Evolutionary conservation across 805 yeast genomes (phyloP), one percentile per base, ranked within the genome.

Genomic region (Spathaspora passalidarum): DNA sequence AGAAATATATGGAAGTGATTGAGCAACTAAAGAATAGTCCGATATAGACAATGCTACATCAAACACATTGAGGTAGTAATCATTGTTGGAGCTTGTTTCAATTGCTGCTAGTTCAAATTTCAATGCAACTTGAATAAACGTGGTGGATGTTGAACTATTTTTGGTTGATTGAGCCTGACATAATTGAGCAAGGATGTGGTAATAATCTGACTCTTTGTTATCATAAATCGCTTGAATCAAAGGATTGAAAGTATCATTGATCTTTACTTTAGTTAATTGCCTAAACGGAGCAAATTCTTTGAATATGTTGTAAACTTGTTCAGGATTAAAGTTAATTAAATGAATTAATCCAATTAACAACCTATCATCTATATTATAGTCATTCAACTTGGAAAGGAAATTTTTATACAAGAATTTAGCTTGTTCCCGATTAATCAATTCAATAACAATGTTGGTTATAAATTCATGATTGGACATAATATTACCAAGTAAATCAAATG

Each of bases 351-450:
- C 77, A 22, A 60, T 57, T 38, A 72, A 60, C 35, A 66, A 63
- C 21, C 55, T 47, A 10, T 38, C 46, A 43, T 63, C 64, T 35
- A 63, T 46, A 13, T 49, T 65, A 1, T 60, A 49, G 29, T 68
- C 61, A 48, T 74, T 73, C 43, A 81, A 63, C 42, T 66, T 64
- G 3, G 65, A 56, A 9, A 74, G 62, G 40, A 84, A 62, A 14
- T 65, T 53, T 0, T 63, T 49, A 25, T 73, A 71, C 49, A 80
- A 78, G 5, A 79, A 63, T 5, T 56, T 50, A 56, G 60, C 60
- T 22, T 79, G 68, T 49, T 59, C 63, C 32, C 53, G 55, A 34
- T 57, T 65, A 35, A 63, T 57, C 29, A 62, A 56, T 21, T 56
- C 62, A 20, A 66, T 57, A 21, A 65, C 62, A 6, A 65, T 62